Base-by-base conservation (phyloP, 176 grass and related monocot genomes). In the Canna indica region DNA sequence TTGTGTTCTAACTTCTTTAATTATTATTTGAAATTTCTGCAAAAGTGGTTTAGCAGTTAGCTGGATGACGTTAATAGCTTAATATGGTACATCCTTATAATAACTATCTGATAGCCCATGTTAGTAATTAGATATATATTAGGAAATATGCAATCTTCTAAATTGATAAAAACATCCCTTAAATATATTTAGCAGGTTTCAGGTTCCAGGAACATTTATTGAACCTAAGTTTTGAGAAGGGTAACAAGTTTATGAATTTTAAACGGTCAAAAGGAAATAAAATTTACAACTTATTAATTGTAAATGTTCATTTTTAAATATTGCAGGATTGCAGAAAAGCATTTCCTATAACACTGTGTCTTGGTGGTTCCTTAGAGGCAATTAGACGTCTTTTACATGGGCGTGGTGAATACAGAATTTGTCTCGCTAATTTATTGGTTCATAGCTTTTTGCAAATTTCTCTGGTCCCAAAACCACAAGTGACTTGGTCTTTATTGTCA, bases 321-420 rank as follows among this genome's bases (percentile, higher is more conserved):
- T 73, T 79, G 32, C 76, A 86, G 93, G 86, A 92, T 79, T 90
- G 88, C 76, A 90, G 76, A 80, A 92, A 83, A 72, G 80, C 78
- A 41, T 97, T 97, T 71, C 79, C 88, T 60, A 83, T 80, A 29
- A 79, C 94, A 63, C 60, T 97, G 42, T 91, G 74, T 79, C 72
- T 97, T 63, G 94, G 94, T 16, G 89, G 94, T 25, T 90, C 94
- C 10, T 80, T 70, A 28, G 80, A 69, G 54, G 82, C 84, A 48
- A 74, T 97, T 71, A 85, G 84, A 41, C 94, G 94, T 14, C 74
- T 79, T 42, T 80, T 97, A 52, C 75, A 78, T 68, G 94, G 89
- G 41, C 94, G 72, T 14, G 84, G 89, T 97, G 63, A 90, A 89
- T 52, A 66, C 36, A 47, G 39, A 30, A 1, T 29, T 17, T 74